phyloP scores from a whole-genome alignment of 108 stramenopile genomes.

The Discostella pseudostelligera region DNA sequence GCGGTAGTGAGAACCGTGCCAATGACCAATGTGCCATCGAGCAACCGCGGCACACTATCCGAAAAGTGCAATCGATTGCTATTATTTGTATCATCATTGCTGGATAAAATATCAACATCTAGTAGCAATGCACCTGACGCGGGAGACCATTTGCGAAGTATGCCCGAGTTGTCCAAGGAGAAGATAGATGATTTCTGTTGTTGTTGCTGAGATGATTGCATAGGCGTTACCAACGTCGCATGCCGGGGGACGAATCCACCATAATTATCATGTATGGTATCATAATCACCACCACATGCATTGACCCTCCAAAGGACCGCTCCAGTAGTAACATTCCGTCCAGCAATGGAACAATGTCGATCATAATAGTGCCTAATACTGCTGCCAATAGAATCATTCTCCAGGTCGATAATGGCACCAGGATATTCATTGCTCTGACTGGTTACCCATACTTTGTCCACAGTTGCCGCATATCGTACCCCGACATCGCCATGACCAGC shows the following conservation, averaged over 20 bases:
- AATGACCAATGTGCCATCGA: not conserved
- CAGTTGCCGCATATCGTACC: slow-evolving; percentile 14
- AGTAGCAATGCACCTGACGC: slow-evolving; percentile 45
- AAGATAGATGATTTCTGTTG: slow-evolving; percentile 16
- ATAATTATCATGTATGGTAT: not conserved
- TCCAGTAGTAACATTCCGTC: slow-evolving; percentile 48
- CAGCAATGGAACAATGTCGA: slow-evolving; percentile 57
- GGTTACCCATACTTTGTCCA: slow-evolving; percentile 25
- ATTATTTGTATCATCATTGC: not conserved
- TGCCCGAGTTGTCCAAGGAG: slow-evolving; percentile 51
- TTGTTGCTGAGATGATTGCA: not conserved
- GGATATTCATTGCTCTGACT: slow-evolving; percentile 30
- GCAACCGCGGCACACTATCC: not conserved
- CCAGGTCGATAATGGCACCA: slow-evolving; percentile 3
- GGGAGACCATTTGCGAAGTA: slow-evolving; percentile 55
- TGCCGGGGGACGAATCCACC: slow-evolving; percentile 19
- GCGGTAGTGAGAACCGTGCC: slow-evolving; percentile 14
- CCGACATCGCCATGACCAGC: slow-evolving; percentile 68
- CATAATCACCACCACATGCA: slow-evolving; percentile 47
- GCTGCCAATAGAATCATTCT: not conserved
- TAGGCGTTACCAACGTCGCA: slow-evolving; percentile 23
- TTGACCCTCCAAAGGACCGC: slow-evolving; percentile 64
- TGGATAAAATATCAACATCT: slow-evolving; percentile 34
- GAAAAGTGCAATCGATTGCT: too few relatives aligned
- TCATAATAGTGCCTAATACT: not conserved